These are phyloP conservation scores for Eimeria nieschulzi DNA, from an alignment of 169 alveolate species.

Conservation along the genomic window DNA sequence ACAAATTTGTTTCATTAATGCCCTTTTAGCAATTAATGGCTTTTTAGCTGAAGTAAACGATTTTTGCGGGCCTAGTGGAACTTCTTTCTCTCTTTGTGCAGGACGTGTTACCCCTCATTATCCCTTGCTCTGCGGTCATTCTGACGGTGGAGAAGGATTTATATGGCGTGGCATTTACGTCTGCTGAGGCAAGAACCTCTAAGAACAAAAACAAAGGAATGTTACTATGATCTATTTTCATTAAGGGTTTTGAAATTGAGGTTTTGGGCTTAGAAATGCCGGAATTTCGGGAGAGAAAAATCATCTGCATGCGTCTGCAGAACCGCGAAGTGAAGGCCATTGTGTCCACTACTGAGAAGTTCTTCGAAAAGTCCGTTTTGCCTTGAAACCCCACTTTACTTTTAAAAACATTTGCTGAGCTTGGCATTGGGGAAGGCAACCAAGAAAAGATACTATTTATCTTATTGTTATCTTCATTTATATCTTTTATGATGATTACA, in stretches of 20 bases:
- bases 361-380: conserved; percentile 9
- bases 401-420: not conserved
- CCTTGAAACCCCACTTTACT: not conserved
- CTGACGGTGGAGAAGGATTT: not conserved
- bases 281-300: too few relatives aligned
- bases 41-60: too few relatives aligned
- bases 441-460: not conserved
- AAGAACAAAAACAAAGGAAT: not conserved
- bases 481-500: not conserved
- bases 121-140: not conserved
- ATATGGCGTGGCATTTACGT: not conserved
- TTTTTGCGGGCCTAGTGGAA: too few relatives aligned
- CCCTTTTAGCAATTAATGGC: too few relatives aligned
- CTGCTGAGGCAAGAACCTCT: conserved; percentile 5
- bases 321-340: not conserved
- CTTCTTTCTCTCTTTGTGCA: not conserved
- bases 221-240: not conserved
- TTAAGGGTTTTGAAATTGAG: not conserved
- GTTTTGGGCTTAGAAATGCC: not conserved
- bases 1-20: too few relatives aligned
- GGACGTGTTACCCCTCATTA: conserved; percentile 34
- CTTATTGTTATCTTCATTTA: not conserved
- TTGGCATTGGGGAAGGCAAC: not conserved
- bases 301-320: not conserved
- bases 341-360: conserved; percentile 15